Evolutionary conservation across 202 grass and related monocot species (phyloP).

Genomic region (Cymbopogon flexuosus): DNA sequence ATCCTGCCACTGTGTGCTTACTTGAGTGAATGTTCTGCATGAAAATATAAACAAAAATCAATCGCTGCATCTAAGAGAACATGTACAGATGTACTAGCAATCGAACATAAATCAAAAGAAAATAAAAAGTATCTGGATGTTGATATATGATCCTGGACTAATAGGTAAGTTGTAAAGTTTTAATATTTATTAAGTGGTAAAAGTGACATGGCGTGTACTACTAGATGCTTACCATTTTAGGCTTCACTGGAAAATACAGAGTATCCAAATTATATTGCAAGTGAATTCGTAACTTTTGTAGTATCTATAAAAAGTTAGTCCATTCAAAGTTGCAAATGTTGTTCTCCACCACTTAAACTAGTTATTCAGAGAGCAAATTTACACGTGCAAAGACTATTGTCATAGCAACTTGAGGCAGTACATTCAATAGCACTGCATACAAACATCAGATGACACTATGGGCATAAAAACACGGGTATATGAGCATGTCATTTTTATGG

Average conservation of each 20-base stretch:
- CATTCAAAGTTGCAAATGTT: conserved; percentile 4
- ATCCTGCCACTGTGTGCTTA: conserved; percentile 96
- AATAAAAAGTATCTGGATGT: conserved; percentile 15
- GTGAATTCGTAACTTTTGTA: background rate
- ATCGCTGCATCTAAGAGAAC: background rate
- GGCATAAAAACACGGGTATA: background rate
- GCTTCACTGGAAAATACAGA: conserved; percentile 7
- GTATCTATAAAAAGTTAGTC: background rate
- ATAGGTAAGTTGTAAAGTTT: conserved; percentile 4
- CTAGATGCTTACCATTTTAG: background rate
- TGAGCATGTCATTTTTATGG: background rate
- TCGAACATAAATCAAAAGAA: conserved; percentile 21
- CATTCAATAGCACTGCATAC: background rate
- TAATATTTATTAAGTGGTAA: conserved; percentile 13
- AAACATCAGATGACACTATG: background rate
- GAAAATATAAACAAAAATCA: conserved; percentile 35
- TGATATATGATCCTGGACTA: background rate
- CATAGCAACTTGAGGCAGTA: background rate
- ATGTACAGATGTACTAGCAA: background rate
- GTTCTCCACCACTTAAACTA: background rate
- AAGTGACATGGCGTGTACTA: background rate
- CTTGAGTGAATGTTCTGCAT: conserved; percentile 99
- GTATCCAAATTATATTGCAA: background rate
- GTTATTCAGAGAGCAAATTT: background rate
- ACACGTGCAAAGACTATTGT: conserved; percentile 1